phyloP scores from a whole-genome alignment of 768 basidiomycete genomes.

The Russula dissimulans region DNA sequence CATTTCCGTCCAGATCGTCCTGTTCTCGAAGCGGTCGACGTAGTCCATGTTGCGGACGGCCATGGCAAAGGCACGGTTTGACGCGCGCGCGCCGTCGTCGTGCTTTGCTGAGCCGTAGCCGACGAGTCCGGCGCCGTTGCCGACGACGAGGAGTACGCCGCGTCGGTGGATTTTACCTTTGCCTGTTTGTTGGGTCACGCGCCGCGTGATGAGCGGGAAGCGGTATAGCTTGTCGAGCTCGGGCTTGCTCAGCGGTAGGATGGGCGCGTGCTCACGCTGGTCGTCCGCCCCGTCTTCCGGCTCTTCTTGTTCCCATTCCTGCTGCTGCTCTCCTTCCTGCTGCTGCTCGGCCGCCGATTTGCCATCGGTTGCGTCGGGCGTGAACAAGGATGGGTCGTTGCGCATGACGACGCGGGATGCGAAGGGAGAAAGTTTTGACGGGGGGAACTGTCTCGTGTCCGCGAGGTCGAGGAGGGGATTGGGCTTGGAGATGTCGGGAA shows the following conservation, averaged over 20 bases:
- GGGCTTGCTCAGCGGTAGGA: slow-evolving; percentile 24
- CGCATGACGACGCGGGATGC: slow-evolving; percentile 57
- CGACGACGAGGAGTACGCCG: slow-evolving; percentile 60
- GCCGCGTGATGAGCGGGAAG: slow-evolving; percentile 37
- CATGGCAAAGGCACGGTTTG: slow-evolving; percentile 47
- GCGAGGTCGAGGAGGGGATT: slow-evolving; percentile 9
- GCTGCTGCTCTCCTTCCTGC: slow-evolving; percentile 20
- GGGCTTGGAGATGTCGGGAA: slow-evolving; percentile 30
- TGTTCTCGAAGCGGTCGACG: slow-evolving; percentile 87
- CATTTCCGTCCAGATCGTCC: slow-evolving; percentile 94
- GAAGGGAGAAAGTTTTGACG: slow-evolving; percentile 42
- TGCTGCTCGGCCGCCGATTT: slow-evolving; percentile 26
- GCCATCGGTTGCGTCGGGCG: slow-evolving; percentile 27
- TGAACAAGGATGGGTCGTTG: slow-evolving; percentile 64
- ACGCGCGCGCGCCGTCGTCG: slow-evolving; percentile 42
- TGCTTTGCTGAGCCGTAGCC: slow-evolving; percentile 80
- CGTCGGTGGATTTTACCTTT: slow-evolving; percentile 79
- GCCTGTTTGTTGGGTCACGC: slow-evolving; percentile 82
- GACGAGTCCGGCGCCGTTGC: slow-evolving; percentile 76
- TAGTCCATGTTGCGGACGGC: slow-evolving; percentile 86
- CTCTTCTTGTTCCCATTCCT: slow-evolving; percentile 15
- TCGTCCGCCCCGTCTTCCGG: slow-evolving; percentile 16
- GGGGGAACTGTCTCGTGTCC: slow-evolving; percentile 32
- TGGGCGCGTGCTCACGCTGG: slow-evolving; percentile 20
- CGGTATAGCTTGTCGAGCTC: slow-evolving; percentile 31